Percentiles rank a stretch among this genome's conserved stretches.
Conservation (phyloP, 768 basidiomycete genomes). For the Boletus insuetus region DNA sequence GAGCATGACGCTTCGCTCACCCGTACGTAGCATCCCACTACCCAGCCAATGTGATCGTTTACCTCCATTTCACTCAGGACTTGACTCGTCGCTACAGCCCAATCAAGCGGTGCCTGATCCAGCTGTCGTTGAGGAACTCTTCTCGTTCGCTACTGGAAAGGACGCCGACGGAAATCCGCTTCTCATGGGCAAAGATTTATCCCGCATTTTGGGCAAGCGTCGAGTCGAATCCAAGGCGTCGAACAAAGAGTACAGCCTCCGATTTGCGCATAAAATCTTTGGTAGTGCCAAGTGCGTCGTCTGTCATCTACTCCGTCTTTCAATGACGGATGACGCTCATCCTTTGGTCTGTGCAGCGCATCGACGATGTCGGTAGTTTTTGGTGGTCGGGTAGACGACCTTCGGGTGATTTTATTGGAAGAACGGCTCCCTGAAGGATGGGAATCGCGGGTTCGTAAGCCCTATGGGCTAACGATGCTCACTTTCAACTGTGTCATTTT, state of each 20-base stretch:
- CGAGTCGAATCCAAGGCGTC: constrained; percentile 50
- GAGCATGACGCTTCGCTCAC: constrained; percentile 27
- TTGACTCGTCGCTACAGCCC: constrained; percentile 44
- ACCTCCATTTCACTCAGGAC: constrained; percentile 39
- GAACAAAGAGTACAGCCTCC: constrained; percentile 58
- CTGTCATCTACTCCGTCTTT: not conserved
- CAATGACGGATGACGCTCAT: not conserved
- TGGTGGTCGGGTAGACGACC: constrained; percentile 52
- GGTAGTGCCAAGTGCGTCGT: constrained; percentile 61
- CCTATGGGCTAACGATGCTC: constrained; percentile 56
- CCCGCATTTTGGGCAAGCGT: constrained; percentile 55
- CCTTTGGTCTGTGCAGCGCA: constrained; percentile 37
- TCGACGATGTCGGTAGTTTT: constrained; percentile 49
- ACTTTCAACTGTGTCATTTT: constrained; percentile 43
- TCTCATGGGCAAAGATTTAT: constrained; percentile 59
- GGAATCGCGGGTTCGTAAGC: constrained; percentile 58
- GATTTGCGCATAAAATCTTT: constrained; percentile 54
- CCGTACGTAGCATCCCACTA: constrained; percentile 15
- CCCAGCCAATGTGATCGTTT: not conserved
- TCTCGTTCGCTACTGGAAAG: constrained; percentile 58
- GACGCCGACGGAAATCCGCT: constrained; percentile 43
- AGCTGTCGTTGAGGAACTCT: constrained; percentile 51
- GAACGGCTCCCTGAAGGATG: constrained; percentile 71
- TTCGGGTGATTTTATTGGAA: constrained; percentile 56
- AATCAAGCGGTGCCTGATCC: constrained; percentile 55